Conservation (phyloP, 495 filamentous ascomycete genomes). For the Aspergillus leporis region DNA sequence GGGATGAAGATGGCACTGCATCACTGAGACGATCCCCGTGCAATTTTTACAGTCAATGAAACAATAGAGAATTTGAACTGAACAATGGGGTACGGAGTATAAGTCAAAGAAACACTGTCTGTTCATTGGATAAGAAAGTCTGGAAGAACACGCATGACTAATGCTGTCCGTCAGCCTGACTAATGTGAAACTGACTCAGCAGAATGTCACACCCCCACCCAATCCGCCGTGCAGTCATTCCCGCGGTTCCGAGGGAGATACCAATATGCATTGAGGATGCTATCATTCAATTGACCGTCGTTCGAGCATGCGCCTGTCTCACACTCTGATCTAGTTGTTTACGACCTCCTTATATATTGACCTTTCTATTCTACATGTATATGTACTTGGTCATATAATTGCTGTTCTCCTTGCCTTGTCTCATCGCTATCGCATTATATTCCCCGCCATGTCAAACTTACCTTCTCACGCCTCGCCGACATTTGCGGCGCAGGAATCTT, state of each 20-base stretch:
- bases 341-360: not conserved
- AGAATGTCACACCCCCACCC: not conserved
- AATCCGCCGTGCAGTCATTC: not conserved
- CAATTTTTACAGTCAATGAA: no score
- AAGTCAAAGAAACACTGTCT: no score
- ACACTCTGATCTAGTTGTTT: not conserved
- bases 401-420: not conserved
- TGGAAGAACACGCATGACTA: not conserved
- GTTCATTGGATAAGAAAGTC: not conserved
- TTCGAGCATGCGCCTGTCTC: not conserved
- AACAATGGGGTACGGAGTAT: no score
- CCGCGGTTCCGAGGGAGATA: not conserved
- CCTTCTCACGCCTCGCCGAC: constrained; percentile 54
- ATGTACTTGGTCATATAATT: not conserved
- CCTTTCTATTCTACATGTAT: not conserved
- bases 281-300: not conserved
- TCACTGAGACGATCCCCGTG: no score
- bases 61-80: no score
- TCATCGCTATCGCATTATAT: constrained; percentile 6
- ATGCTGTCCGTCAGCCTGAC: not conserved
- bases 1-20: no score
- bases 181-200: constrained; percentile 1
- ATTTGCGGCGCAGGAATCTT: constrained; percentile 43
- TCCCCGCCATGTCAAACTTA: constrained; percentile 47
- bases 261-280: not conserved